These are phyloP conservation scores for Exophiala aquamarina DNA, from an alignment of 2,329 filamentous ascomycete species.

Conservation along the genomic window DNA sequence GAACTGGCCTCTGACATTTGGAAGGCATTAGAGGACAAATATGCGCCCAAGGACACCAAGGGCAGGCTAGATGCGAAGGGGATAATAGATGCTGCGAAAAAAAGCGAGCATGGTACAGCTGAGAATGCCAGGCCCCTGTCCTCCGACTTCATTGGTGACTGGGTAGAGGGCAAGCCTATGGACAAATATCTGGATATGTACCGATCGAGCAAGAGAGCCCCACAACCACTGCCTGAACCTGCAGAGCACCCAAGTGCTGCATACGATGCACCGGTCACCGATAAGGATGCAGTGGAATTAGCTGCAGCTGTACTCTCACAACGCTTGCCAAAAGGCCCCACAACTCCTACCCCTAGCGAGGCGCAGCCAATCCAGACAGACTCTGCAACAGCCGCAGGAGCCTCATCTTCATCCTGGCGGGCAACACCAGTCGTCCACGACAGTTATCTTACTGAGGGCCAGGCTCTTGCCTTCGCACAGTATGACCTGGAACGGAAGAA, in stretches of 20 bases:
- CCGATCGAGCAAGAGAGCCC: slow-evolving; percentile 4
- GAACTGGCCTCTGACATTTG: slow-evolving; percentile 23
- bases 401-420: slow-evolving; percentile 4
- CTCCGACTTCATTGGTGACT: slow-evolving; percentile 17
- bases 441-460: slow-evolving; percentile 15
- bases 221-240: not conserved
- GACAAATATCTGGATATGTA: slow-evolving; percentile 19
- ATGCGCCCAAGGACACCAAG: slow-evolving; percentile 15
- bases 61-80: not conserved
- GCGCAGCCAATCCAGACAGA: not conserved
- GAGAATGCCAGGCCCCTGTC: slow-evolving; percentile 1
- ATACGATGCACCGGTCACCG: not conserved
- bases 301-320: not conserved
- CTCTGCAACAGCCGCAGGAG: not conserved
- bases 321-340: not conserved
- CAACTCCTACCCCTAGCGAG: not conserved
- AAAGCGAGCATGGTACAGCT: not conserved
- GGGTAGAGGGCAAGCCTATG: slow-evolving; percentile 14
- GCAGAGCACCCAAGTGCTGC: not conserved
- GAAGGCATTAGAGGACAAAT: slow-evolving; percentile 22
- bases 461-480: slow-evolving; percentile 12
- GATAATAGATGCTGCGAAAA: not conserved
- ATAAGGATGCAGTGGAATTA: not conserved
- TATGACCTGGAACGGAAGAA: slow-evolving; percentile 16
- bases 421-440: slow-evolving; percentile 14